Evolutionary conservation across 1,284 basidiomycete species (phyloP), one percentile per base, ranked within the genome.

Genomic region (Filobasidium uniguttulatum): DNA sequence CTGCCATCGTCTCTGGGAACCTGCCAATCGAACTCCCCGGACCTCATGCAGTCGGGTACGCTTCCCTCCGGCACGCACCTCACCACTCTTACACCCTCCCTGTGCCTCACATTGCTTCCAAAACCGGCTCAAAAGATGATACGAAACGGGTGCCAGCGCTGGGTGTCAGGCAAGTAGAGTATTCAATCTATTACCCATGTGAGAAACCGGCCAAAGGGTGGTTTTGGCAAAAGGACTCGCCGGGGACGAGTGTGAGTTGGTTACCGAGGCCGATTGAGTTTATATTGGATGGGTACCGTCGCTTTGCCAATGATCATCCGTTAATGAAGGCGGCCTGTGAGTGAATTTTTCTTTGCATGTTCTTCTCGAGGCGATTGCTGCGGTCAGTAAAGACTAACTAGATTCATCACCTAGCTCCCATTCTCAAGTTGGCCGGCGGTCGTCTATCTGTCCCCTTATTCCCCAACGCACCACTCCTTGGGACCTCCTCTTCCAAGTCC

Each of bases 121-220:
- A 26, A 28, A 6, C 26, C 23, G 14, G 25, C 14, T 19, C 25
- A 26, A 17, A 34, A 12, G 20, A 8, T 8, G 23, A 19, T 37
- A 46, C 41, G 22, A 36, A 37, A 19, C 20, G 25, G 35, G 35
- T 44, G 25, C 59, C 62, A 5, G 62, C 58, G 1, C 49, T 65
- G 9, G 52, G 57, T 8, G 35, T 63, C 3, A 33, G 53, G 15
- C 48, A 60, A 49, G 56, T 62, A 12, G 56, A 58, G 8, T 67
- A 62, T 53, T 55, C 59, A 1, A 49, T 67, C 5, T 67, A 60
- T 44, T 67, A 67, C 44, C 65, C 65, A 15, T 56, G 56, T 25
- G 37, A 48, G 3, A 31, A n/a, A 31, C 52, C 40, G 37, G 26
- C 14, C 20, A 28, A 48, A 22, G 40, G 49, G 22, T 40, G 40